phyloP scores from a whole-genome alignment of 2,329 filamentous ascomycete genomes.

The Tolypocladium capitatum region DNA sequence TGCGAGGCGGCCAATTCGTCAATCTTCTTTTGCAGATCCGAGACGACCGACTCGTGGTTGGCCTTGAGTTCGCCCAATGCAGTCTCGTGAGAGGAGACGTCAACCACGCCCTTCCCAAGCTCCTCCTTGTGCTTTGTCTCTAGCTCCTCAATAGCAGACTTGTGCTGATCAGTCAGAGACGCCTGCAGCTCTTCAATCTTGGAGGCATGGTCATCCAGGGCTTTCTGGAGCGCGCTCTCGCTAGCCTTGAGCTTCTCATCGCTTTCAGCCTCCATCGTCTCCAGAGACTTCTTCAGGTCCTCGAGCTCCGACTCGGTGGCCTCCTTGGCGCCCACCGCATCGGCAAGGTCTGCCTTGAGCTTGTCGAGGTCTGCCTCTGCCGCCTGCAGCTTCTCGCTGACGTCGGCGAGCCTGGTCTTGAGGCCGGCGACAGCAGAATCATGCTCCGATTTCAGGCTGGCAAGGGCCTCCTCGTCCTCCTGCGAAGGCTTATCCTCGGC shows the following conservation, averaged over 20 bases:
- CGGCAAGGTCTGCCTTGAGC: constrained; percentile 34
- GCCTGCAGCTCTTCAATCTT: constrained; percentile 38
- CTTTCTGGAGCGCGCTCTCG: constrained; percentile 21
- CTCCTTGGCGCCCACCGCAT: constrained; percentile 35
- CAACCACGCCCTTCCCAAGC: constrained; percentile 31
- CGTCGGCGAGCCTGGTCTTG: constrained; percentile 32
- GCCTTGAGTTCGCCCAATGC: constrained; percentile 36
- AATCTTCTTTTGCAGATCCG: constrained; percentile 41
- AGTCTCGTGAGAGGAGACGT: constrained; percentile 33
- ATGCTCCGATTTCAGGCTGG: constrained; percentile 35
- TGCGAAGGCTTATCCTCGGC: constrained; percentile 28
- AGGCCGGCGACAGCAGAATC: constrained; percentile 33
- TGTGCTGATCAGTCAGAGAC: constrained; percentile 36
- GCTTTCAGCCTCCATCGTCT: constrained; percentile 21
- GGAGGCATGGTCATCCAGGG: constrained; percentile 31
- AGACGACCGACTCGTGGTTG: constrained; percentile 32
- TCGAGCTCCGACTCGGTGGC: constrained; percentile 34
- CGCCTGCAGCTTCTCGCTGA: constrained; percentile 34
- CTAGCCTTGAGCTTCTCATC: constrained; percentile 20
- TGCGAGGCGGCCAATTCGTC: constrained; percentile 37
- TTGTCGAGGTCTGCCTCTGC: constrained; percentile 38
- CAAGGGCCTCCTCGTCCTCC: constrained; percentile 29
- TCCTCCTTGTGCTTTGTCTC: constrained; percentile 40
- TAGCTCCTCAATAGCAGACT: constrained; percentile 31
- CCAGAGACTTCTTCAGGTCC: constrained; percentile 36